Conservation (phyloP, 768 basidiomycete genomes). For the Leccinum obscurum region DNA sequence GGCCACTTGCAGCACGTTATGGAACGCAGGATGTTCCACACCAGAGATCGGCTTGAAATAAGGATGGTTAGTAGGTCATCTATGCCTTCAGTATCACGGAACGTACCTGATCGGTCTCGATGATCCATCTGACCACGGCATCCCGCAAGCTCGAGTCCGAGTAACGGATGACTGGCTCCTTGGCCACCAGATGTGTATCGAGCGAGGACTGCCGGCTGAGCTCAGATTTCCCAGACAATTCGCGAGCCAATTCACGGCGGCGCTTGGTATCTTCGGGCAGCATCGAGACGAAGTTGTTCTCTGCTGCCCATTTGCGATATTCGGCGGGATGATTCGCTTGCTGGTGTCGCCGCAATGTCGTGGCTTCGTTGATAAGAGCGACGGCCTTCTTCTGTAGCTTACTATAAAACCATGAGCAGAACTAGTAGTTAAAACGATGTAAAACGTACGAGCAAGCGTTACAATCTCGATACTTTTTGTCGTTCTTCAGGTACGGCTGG, state of each 20-base stretch:
- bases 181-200: background rate
- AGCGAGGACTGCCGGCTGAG: background rate
- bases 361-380: background rate
- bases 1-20: background rate
- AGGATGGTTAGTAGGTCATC: background rate
- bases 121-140: background rate
- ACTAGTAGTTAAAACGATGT: background rate
- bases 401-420: background rate
- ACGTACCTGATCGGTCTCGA: background rate
- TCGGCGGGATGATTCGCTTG: background rate
- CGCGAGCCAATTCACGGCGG: background rate
- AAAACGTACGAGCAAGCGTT: background rate
- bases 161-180: background rate
- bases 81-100: background rate
- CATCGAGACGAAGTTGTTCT: background rate
- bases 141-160: background rate
- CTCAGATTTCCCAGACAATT: background rate
- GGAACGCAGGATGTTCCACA: background rate
- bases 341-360: background rate
- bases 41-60: background rate
- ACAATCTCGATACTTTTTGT: background rate
- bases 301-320: background rate
- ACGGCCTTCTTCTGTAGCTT: background rate
- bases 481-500: background rate
- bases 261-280: background rate